These are phyloP conservation scores for Thelonectria blattea DNA, from an alignment of 2,329 filamentous ascomycete species.

Conservation along the genomic window DNA sequence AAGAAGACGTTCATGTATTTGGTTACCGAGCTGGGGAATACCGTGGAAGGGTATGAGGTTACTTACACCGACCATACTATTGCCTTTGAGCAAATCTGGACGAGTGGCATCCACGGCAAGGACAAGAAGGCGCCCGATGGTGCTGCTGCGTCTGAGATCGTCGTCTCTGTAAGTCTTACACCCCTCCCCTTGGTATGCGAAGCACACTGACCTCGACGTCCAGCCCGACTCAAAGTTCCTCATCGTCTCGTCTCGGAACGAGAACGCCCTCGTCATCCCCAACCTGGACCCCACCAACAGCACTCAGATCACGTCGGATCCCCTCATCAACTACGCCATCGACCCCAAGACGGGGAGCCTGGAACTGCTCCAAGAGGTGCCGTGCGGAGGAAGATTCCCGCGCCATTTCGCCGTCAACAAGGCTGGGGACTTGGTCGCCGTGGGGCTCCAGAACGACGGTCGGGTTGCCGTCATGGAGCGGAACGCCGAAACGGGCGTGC, in stretches of 20 bases:
- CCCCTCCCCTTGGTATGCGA: neutral
- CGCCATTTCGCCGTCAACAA: slow-evolving; percentile 72
- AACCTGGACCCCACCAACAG: slow-evolving; percentile 51
- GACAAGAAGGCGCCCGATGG: slow-evolving; percentile 47
- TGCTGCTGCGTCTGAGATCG: slow-evolving; percentile 61
- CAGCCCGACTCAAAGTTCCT: slow-evolving; percentile 68
- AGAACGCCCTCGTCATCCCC: slow-evolving; percentile 57
- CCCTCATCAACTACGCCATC: slow-evolving; percentile 68
- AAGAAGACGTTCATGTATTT: slow-evolving; percentile 63
- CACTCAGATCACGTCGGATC: slow-evolving; percentile 62
- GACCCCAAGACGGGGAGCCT: slow-evolving; percentile 60
- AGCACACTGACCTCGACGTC: slow-evolving; percentile 5
- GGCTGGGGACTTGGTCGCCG: slow-evolving; percentile 67
- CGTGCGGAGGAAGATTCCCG: slow-evolving; percentile 69
- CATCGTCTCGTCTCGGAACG: slow-evolving; percentile 71
- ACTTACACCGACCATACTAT: slow-evolving; percentile 54
- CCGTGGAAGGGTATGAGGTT: slow-evolving; percentile 62
- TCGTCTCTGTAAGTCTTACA: slow-evolving; percentile 58
- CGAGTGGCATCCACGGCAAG: slow-evolving; percentile 55
- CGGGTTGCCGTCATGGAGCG: slow-evolving; percentile 67
- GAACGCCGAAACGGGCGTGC: slow-evolving; percentile 62
- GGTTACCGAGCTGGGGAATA: slow-evolving; percentile 65
- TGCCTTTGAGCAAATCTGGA: slow-evolving; percentile 54
- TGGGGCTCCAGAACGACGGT: slow-evolving; percentile 67
- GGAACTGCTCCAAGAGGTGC: slow-evolving; percentile 60